phyloP scores from a whole-genome alignment of 2,329 filamentous ascomycete genomes.

The Trichoderma arundinaceum region DNA sequence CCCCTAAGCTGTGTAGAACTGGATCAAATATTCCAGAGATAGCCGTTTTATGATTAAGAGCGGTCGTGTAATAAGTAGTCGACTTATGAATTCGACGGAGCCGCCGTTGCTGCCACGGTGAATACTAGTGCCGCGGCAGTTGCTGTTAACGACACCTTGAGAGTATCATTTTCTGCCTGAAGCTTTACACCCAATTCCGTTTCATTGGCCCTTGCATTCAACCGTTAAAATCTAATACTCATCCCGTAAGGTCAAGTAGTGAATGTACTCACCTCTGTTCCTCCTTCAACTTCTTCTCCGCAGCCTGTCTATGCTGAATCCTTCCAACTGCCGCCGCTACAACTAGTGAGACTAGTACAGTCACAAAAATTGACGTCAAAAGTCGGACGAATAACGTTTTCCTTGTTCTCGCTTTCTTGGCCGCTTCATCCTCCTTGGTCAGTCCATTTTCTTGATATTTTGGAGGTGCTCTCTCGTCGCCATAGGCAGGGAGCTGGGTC shows the following conservation, averaged over 20 bases:
- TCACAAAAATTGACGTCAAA: slow-evolving; percentile 37
- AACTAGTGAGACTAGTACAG: slow-evolving; percentile 37
- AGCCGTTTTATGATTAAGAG: no score
- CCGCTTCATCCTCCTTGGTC: slow-evolving; percentile 9
- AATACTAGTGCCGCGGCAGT: no score
- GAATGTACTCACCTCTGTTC: neutral
- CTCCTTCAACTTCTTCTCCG: neutral
- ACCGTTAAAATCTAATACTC: neutral
- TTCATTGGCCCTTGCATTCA: neutral
- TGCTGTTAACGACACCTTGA: neutral
- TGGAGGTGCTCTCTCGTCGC: slow-evolving; percentile 34
- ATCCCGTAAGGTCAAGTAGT: neutral
- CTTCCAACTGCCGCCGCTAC: slow-evolving; percentile 38
- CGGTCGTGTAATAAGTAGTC: no score
- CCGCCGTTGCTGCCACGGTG: no score
- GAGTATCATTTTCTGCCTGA: neutral
- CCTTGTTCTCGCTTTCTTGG: slow-evolving; percentile 30
- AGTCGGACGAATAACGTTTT: slow-evolving; percentile 36
- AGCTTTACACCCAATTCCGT: neutral
- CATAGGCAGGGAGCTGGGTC: slow-evolving; percentile 35
- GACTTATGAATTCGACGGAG: no score
- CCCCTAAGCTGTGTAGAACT: no score
- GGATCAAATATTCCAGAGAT: no score
- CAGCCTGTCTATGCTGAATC: slow-evolving; percentile 28
- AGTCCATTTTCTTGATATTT: slow-evolving; percentile 32